Conservation (phyloP, 1,139 yeast genomes). For the Kurtzmaniella quercitrusa region DNA sequence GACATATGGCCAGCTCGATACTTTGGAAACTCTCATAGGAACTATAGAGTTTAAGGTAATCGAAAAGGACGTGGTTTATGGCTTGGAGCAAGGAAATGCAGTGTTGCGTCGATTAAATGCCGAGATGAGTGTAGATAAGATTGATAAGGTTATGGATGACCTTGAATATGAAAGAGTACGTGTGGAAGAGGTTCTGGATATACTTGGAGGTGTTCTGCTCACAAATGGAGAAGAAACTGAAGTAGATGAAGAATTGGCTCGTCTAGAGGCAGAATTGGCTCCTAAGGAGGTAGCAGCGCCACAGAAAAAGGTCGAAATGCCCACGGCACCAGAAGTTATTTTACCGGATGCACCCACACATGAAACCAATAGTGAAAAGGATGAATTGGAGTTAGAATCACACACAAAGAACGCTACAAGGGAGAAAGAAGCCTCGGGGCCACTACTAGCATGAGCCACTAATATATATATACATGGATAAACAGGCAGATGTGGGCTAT, state of each 20-base stretch:
- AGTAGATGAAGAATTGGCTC: slow-evolving; percentile 60
- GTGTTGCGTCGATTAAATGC: slow-evolving; percentile 70
- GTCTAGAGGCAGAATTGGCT: slow-evolving; percentile 42
- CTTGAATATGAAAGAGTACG: slow-evolving; percentile 76
- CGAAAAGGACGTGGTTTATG: slow-evolving; percentile 79
- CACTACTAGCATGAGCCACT: slow-evolving; percentile 12
- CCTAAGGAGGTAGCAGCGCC: slow-evolving; percentile 10
- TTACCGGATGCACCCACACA: slow-evolving; percentile 21
- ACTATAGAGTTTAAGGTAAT: slow-evolving; percentile 86
- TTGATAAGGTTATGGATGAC: slow-evolving; percentile 83
- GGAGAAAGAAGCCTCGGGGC: slow-evolving; percentile 14
- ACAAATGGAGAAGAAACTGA: slow-evolving; percentile 59
- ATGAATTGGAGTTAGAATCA: slow-evolving; percentile 7
- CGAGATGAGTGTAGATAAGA: slow-evolving; percentile 73
- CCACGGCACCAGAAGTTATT: slow-evolving; percentile 19
- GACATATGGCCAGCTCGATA: slow-evolving; percentile 74
- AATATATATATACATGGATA: background rate
- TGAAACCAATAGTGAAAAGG: slow-evolving; percentile 8
- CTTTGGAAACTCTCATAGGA: slow-evolving; percentile 66
- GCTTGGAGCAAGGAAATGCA: slow-evolving; percentile 74
- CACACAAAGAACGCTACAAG: slow-evolving; percentile 11
- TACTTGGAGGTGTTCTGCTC: slow-evolving; percentile 41
- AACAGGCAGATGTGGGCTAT: background rate
- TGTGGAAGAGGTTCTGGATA: slow-evolving; percentile 62
- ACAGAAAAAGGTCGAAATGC: slow-evolving; percentile 9